Evolutionary conservation across 108 stramenopile species (phyloP), one percentile per base, ranked within the genome.

Genomic region (Discostella stelligeroides): DNA sequence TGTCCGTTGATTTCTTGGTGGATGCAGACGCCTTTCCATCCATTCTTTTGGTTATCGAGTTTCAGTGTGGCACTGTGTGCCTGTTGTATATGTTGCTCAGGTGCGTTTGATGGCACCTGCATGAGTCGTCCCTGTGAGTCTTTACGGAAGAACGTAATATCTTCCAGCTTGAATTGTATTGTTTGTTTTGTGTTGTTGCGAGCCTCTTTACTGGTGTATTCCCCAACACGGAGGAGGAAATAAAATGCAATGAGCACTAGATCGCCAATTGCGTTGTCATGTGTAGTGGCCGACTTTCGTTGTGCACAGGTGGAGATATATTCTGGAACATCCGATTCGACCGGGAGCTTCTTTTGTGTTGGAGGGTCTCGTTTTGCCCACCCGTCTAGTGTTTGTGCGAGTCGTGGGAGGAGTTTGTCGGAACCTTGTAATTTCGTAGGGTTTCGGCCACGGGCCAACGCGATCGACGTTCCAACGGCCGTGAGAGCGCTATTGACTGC

Each of bases 41-140:
- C n/a, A n/a, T n/a, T n/a, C n/a, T n/a, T 41, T 62, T 62, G 60
- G 40, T 62, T 42, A 11, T 62, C 60, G 11, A 62, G 10, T 34
- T n/a, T n/a, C n/a, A n/a, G n/a, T n/a, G n/a, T n/a, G n/a, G n/a
- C n/a, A n/a, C n/a, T n/a, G n/a, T n/a, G 42, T 62, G 1, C 42
- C 5, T 3, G 60, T 62, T 3, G 40, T 21, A 1, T 42, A 21
- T 21, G 15, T 2, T 8, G 54, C 66, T 4, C n/a, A n/a, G n/a
- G n/a, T n/a, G n/a, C n/a, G n/a, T n/a, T n/a, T n/a, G n/a, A n/a
- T n/a, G n/a, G n/a, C n/a, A n/a, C n/a, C n/a, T n/a, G n/a, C n/a
- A n/a, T n/a, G n/a, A n/a, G n/a, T n/a, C n/a, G n/a, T n/a, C n/a
- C n/a, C n/a, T n/a, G n/a, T n/a, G n/a, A n/a, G n/a, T n/a, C n/a